Evolutionary conservation across 2,329 filamentous ascomycete genomes (phyloP), one percentile per base, ranked within the genome.

Genomic region (Paradendryphiella salina): DNA sequence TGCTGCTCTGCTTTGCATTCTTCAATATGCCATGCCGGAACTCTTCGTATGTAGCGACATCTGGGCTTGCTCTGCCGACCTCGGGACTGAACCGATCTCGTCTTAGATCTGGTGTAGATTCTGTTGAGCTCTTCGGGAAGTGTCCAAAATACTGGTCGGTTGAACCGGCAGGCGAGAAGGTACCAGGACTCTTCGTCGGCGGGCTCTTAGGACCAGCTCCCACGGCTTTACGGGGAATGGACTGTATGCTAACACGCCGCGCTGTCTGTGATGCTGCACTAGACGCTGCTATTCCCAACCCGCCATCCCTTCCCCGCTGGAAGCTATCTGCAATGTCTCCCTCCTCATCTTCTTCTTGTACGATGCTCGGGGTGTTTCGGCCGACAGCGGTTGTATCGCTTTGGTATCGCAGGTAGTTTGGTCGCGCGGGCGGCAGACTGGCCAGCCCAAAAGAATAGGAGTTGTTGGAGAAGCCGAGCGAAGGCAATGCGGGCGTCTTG

Each of bases 301-400:
- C 74, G 36, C 47, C 55, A 14, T 61, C 60, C 17, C 56, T 42
- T 15, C 23, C 54, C 14, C 40, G 42, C n/a, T 49, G 49, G 40
- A 67, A 63, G 34, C 54, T 60, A 20, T 65, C 60, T 32, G 61
- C 60, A 18, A 67, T 61, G 45, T 70, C 70, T 36, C 69, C 72
- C 29, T 70, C 73, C 42, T 71, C 72, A 14, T 71, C 64, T 26
- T 70, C 66, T 31, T 69, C 66, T 15, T 51, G 38, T 37, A 68
- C 56, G 6, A 64, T 65, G 26, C 67, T 57, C 5, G 62, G 59
- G 10, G 61, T 54, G 43, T 51, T 60, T 15, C 66, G 61, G 15
- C 73, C 72, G 45, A 63, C 61, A 34, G 66, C 64, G 9, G 66
- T 65, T 13, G 67, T 63, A 39, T 74, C 69, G 52, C 68, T 73